Evolutionary conservation across 805 yeast species (phyloP).

Genomic region (Kregervanrija pseudodelftensis): DNA sequence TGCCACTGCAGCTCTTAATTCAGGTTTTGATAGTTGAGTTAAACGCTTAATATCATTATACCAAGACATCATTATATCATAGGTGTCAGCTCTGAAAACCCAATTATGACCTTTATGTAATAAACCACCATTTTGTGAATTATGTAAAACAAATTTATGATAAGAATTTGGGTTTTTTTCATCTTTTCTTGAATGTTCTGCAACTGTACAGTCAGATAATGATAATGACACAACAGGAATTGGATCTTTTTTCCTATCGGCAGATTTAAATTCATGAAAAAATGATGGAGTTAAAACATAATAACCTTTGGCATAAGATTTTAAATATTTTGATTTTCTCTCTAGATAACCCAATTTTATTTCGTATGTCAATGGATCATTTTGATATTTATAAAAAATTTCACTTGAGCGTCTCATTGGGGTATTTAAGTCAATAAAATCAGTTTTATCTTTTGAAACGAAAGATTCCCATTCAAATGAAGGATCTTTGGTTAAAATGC

Average conservation of each 20-base stretch:
- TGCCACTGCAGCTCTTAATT: slow-evolving; percentile 45
- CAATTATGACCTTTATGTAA: slow-evolving; percentile 81
- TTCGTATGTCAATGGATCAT: slow-evolving; percentile 59
- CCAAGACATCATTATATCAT: slow-evolving; percentile 79
- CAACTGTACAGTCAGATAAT: slow-evolving; percentile 70
- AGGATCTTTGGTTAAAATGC: slow-evolving; percentile 71
- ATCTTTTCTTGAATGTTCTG: slow-evolving; percentile 75
- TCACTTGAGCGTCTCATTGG: slow-evolving; percentile 58
- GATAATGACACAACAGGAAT: slow-evolving; percentile 78
- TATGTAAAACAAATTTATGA: slow-evolving; percentile 73
- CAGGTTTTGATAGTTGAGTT: slow-evolving; percentile 55
- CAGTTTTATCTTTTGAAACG: slow-evolving; percentile 53
- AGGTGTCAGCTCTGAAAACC: slow-evolving; percentile 89
- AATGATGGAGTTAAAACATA: slow-evolving; percentile 85
- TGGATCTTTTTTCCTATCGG: slow-evolving; percentile 76
- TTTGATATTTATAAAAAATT: slow-evolving; percentile 58
- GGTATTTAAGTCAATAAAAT: slow-evolving; percentile 56
- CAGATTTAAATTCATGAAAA: slow-evolving; percentile 82
- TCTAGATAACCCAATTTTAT: slow-evolving; percentile 78
- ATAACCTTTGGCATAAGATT: slow-evolving; percentile 86
- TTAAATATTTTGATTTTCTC: slow-evolving; percentile 83
- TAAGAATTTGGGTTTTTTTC: slow-evolving; percentile 43
- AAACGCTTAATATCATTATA: slow-evolving; percentile 66
- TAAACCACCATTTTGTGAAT: slow-evolving; percentile 67
- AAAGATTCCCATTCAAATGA: slow-evolving; percentile 86